Evolutionary conservation across 2,329 filamentous ascomycete species (phyloP).

Genomic region (Cladosporium phlei): DNA sequence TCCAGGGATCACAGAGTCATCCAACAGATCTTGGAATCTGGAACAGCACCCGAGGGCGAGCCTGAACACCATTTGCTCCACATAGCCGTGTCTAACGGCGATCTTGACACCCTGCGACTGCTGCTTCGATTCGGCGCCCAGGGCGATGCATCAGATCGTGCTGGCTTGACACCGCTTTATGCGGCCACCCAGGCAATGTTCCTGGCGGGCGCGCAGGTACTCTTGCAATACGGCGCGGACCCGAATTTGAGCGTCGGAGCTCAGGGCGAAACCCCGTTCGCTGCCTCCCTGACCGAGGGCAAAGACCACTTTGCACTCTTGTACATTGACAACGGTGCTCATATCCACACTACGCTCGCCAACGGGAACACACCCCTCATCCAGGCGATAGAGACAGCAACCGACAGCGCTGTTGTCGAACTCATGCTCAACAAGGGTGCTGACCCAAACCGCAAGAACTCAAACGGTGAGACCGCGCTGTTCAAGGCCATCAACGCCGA

Average conservation of each 20-base stretch:
- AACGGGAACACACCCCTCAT: slow-evolving; percentile 60
- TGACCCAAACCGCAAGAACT: slow-evolving; percentile 56
- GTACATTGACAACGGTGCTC: slow-evolving; percentile 58
- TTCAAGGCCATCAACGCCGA: slow-evolving; percentile 57
- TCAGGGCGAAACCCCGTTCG: slow-evolving; percentile 53
- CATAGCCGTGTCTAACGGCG: slow-evolving; percentile 24
- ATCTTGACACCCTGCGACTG: slow-evolving; percentile 42
- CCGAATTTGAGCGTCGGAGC: slow-evolving; percentile 49
- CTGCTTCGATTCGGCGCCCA: slow-evolving; percentile 58
- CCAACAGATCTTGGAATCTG: slow-evolving; percentile 28
- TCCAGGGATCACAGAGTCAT: slow-evolving; percentile 26
- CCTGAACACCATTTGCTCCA: slow-evolving; percentile 20
- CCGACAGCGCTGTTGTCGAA: slow-evolving; percentile 52
- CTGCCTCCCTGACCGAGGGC: slow-evolving; percentile 46
- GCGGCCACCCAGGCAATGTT: slow-evolving; percentile 43
- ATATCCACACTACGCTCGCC: slow-evolving; percentile 50
- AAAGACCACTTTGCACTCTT: slow-evolving; percentile 56
- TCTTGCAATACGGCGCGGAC: slow-evolving; percentile 62
- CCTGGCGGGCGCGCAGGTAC: slow-evolving; percentile 52
- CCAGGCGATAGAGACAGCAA: slow-evolving; percentile 55
- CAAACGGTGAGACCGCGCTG: slow-evolving; percentile 58
- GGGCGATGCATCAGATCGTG: slow-evolving; percentile 54
- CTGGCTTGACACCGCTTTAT: slow-evolving; percentile 60
- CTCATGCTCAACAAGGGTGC: slow-evolving; percentile 57
- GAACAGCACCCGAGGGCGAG: slow-evolving; percentile 18